Percentiles rank a stretch among this genome's conserved stretches.
Evolutionary conservation across 1,284 basidiomycete genomes (phyloP).

Genomic region (Apiotrichum siamense): DNA sequence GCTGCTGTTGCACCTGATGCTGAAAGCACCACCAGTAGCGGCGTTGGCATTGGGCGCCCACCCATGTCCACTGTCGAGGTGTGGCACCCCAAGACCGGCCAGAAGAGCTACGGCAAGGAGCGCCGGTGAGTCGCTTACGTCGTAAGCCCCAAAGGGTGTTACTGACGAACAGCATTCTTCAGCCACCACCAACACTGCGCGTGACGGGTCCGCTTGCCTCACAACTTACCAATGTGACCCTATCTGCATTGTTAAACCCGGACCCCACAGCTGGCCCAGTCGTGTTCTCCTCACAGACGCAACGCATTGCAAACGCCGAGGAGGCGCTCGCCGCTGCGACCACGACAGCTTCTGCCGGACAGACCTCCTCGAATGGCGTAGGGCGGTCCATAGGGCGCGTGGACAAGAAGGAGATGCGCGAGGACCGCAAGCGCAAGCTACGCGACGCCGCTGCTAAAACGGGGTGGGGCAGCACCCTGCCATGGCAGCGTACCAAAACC

Average conservation of each 20-base stretch:
- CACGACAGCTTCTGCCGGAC: background rate
- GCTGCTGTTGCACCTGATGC: no score
- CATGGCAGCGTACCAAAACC: slow-evolving; percentile 19
- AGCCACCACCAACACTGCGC: slow-evolving; percentile 38
- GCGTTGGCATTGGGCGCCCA: no score
- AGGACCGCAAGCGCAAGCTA: slow-evolving; percentile 13
- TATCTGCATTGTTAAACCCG: slow-evolving; percentile 3
- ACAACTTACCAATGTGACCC: slow-evolving; percentile 16
- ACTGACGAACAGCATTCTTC: slow-evolving; percentile 30
- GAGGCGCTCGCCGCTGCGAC: background rate
- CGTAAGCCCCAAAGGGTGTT: background rate
- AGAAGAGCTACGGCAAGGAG: slow-evolving; percentile 44
- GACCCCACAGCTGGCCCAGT: slow-evolving; percentile 1
- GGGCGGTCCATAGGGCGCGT: slow-evolving; percentile 4
- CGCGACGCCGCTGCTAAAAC: slow-evolving; percentile 25
- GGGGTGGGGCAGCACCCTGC: slow-evolving; percentile 32
- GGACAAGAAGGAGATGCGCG: no score
- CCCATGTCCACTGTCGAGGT: slow-evolving; percentile 34
- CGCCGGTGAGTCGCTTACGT: slow-evolving; percentile 32
- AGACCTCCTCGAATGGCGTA: background rate
- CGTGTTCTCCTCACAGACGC: slow-evolving; percentile 29
- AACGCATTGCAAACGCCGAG: slow-evolving; percentile 4
- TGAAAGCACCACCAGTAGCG: no score
- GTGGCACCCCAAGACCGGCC: slow-evolving; percentile 40
- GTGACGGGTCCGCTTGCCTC: slow-evolving; percentile 28